These are phyloP conservation scores for Boletus bicolor DNA, from an alignment of 768 basidiomycete species.

Conservation along the genomic window DNA sequence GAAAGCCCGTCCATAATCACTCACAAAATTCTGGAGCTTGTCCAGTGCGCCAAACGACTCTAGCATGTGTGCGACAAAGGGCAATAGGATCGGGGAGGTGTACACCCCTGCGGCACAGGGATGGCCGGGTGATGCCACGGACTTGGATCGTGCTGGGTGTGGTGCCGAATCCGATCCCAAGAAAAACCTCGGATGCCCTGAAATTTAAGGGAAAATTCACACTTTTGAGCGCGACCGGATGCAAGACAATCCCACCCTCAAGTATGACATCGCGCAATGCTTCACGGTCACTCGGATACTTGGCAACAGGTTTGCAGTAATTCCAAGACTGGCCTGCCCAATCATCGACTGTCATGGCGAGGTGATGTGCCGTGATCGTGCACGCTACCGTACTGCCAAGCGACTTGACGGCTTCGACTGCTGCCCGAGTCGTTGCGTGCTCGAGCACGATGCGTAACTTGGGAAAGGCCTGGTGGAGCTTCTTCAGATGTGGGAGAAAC, in stretches of 20 bases:
- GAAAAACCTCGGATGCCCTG: constrained; percentile 94
- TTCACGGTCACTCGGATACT: constrained; percentile 86
- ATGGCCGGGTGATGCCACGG: constrained; percentile 62
- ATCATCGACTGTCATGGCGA: constrained; percentile 90
- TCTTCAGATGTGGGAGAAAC: constrained; percentile 84
- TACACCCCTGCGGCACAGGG: constrained; percentile 95
- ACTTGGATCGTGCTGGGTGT: constrained; percentile 69
- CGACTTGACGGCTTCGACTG: constrained; percentile 80
- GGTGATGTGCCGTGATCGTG: constrained; percentile 96
- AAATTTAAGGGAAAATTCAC: not conserved
- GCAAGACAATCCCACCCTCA: constrained; percentile 50
- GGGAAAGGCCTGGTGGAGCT: constrained; percentile 82
- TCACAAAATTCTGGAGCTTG: constrained; percentile 76
- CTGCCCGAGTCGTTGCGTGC: constrained; percentile 91
- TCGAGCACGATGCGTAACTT: constrained; percentile 92
- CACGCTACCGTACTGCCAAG: constrained; percentile 85
- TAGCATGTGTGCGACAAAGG: constrained; percentile 83
- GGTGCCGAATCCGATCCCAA: constrained; percentile 97
- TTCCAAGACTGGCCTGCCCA: constrained; percentile 96
- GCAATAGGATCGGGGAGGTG: constrained; percentile 88
- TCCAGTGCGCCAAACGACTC: constrained; percentile 87
- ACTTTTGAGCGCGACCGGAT: not conserved
- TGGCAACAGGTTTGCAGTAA: constrained; percentile 98
- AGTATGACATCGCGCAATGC: constrained; percentile 75
- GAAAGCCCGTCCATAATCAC: constrained; percentile 74